Evolutionary conservation across 805 yeast species (phyloP), one percentile per base, ranked within the genome.

Genomic region (Tetrapisispora arboricola): DNA sequence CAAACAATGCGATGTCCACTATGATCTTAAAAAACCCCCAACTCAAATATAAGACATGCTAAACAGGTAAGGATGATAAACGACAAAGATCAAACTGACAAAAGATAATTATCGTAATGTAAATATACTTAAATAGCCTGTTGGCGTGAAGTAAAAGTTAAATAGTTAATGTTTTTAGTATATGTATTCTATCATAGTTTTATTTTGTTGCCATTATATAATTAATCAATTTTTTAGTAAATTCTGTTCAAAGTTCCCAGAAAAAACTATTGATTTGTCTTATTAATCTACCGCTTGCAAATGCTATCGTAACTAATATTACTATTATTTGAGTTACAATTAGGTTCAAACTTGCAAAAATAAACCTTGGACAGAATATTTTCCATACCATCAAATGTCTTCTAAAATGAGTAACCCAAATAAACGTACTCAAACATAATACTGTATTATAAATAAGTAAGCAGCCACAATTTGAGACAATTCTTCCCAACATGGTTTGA

Each of bases 351-450:
- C 82, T 87, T 33, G 90, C 87, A 51, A 87, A 71, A 84, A 90
- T 82, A 64, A 78, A 90, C 48, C 97, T 71, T 4, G 99, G 99
- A 1, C 97, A 96, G 65, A 92, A 92, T 25, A 92, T 84, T 65
- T 92, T 92, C 98, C 98, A 92, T 20, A 94, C 95, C 98, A 92
- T 92, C 51, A 92, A 70, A 64, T 92, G 99, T 49, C 99, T 73
- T 55, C 94, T 75, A 61, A 90, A 84, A 50, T 80, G 75, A 11
- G 86, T 78, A 0, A 95, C 87, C 70, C 86, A 86, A 9, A 83
- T 66, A 58, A 86, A 76, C n/a, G 94, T 76, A 39, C 84, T 74
- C 42, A 83, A 63, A 28, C 92, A 76, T 12, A 83, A 63, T 26
- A 80, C 66, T 3, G 85, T 73, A 49, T 84, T 85, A 54, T 85